These are phyloP conservation scores for Dendrocalamus sinicus DNA, from an alignment of 176 grass and related monocot genomes.

Conservation along the genomic window DNA sequence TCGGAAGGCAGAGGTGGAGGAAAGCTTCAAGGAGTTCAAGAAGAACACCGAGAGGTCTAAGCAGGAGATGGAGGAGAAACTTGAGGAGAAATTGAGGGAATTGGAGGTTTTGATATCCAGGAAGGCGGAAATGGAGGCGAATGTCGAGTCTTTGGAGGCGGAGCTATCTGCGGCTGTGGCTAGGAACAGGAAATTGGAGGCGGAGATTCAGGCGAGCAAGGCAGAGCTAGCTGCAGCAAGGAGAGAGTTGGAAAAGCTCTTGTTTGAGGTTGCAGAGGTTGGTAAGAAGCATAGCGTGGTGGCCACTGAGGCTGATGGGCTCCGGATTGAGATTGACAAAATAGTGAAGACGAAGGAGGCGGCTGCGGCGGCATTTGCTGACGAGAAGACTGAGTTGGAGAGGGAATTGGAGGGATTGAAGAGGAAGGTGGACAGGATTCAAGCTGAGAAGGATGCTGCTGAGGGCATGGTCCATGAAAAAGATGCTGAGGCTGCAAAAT, in stretches of 20 bases:
- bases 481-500: conserved; percentile 34
- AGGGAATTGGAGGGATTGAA: conserved; percentile 30
- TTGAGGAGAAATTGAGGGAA: conserved; percentile 24
- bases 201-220: background rate
- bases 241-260: background rate
- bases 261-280: background rate
- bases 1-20: background rate
- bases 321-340: background rate
- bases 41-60: background rate
- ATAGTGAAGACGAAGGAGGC: conserved; percentile 30
- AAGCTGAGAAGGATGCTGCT: conserved; percentile 54
- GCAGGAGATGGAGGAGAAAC: conserved; percentile 2
- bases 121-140: background rate
- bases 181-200: conserved; percentile 9
- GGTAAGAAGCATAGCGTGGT: background rate
- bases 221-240: background rate
- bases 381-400: background rate
- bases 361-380: background rate
- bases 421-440: background rate
- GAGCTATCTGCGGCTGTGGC: background rate
- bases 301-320: background rate
- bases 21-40: conserved; percentile 2
- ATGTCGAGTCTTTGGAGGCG: background rate
- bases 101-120: background rate
- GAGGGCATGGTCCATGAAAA: conserved; percentile 5